Evolutionary conservation across 176 grass and related monocot species (phyloP).

Genomic region (Luzula sylvatica): DNA sequence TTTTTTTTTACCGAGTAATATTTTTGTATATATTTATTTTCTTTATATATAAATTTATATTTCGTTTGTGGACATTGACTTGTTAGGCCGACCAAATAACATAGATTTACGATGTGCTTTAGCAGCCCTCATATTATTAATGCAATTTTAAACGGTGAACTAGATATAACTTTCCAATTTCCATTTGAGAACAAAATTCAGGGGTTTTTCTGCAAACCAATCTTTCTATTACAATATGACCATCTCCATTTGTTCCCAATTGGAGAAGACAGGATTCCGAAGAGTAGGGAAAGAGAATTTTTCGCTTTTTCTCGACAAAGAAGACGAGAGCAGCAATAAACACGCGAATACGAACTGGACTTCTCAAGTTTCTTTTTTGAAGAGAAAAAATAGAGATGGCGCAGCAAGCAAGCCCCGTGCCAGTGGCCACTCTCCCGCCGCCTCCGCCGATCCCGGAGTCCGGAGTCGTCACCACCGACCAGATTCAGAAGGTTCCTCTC

Average conservation of each 20-base stretch:
- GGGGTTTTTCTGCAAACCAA: no score
- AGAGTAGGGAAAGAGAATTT: not conserved
- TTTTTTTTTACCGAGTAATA: no score
- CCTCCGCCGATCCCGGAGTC: slow-evolving; percentile 18
- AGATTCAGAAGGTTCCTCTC: slow-evolving; percentile 28
- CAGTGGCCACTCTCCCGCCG: slow-evolving; percentile 19
- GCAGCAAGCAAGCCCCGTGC: slow-evolving; percentile 12
- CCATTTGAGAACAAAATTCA: no score
- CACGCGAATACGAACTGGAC: no score
- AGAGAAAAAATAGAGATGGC: not conserved
- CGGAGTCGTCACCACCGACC: slow-evolving; percentile 19
- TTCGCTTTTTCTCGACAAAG: not conserved
- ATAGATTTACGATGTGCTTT: no score
- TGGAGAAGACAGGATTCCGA: not conserved
- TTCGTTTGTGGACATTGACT: no score
- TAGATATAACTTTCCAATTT: no score
- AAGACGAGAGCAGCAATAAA: slow-evolving; percentile 11
- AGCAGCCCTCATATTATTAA: no score
- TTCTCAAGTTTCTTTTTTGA: slow-evolving; percentile 1
- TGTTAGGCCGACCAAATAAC: no score
- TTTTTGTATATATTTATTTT: no score
- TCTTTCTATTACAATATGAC: not conserved
- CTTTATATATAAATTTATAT: no score
- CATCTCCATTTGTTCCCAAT: not conserved
- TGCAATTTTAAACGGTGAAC: no score